Base-by-base conservation (phyloP, 1,284 basidiomycete species). In the Ustilago sp. region DNA sequence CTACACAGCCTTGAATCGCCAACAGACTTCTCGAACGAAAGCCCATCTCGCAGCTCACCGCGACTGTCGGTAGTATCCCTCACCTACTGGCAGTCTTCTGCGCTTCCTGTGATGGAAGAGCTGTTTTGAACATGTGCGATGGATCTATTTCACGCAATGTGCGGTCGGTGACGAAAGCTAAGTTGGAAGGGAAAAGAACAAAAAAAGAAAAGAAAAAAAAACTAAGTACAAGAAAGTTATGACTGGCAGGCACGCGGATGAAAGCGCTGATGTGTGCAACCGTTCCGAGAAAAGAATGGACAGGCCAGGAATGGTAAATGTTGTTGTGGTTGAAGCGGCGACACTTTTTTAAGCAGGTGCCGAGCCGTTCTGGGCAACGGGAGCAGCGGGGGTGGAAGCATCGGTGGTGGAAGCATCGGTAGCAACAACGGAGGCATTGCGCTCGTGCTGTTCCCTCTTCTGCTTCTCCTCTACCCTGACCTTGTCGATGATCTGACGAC, bases 401-500 rank as follows among this genome's bases (percentile, higher is more conserved):
- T 59, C 57, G n/a, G 53, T 41, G 13, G 57, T 56, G n/a, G 56
- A 52, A n/a, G 66, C 52, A 36, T 59, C 57, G n/a, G 53, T 41
- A 43, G 63, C 48, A 43, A 60, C 50, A 36, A 62, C 51, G 9
- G 66, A 50, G 7, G 51, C 63, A 32, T 68, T 56, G 36, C 63
- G 58, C 31, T 78, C 71, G 51, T 73, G 66, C 41, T 63, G 64
- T 28, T 60, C 53, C 41, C 59, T 56, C 68, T 76, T 69, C 47
- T 68, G 64, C 70, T 79, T 71, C 55, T 80, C 68, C 56, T 82
- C 76, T 32, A 50, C 71, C 38, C 80, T 63, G 17, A 82, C 80
- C 66, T 79, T 73, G 32, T 72, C 71, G 54, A 86, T 80, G 53
- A 84, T 82, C 65, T 78, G 67, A 36, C 74, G 62, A 17, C 86